Percentiles rank a stretch among this genome's conserved stretches.
phyloP scores from a whole-genome alignment of 2,329 filamentous ascomycete genomes.

The Hypocrella siamensis region DNA sequence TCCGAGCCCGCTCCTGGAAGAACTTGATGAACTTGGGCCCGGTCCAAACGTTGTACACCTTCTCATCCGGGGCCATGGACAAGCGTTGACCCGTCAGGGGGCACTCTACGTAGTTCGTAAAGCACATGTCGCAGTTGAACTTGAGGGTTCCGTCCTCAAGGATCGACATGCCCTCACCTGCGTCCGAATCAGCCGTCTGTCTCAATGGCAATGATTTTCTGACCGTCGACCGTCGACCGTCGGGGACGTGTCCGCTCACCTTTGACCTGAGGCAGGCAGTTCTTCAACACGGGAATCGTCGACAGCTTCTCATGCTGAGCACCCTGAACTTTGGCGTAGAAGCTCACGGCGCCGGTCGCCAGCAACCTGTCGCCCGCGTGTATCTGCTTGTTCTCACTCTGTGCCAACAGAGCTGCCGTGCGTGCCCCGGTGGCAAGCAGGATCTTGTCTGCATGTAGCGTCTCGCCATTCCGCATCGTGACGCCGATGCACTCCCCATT shows the following conservation, averaged over 20 bases:
- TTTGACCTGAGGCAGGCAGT: constrained; percentile 23
- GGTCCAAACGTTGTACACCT: constrained; percentile 26
- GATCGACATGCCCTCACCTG: constrained; percentile 26
- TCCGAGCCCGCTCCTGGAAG: constrained; percentile 27
- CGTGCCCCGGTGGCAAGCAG: constrained; percentile 41
- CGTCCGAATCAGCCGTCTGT: constrained; percentile 3
- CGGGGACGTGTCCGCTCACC: constrained; percentile 15
- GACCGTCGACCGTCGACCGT: no score
- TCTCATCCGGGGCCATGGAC: constrained; percentile 29
- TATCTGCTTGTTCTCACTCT: constrained; percentile 31
- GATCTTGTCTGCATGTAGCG: constrained; percentile 33
- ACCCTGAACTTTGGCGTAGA: constrained; percentile 20
- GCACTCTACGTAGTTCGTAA: constrained; percentile 34
- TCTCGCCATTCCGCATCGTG: constrained; percentile 25
- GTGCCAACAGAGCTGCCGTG: constrained; percentile 36
- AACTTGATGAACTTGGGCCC: constrained; percentile 20
- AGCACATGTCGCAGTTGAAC: constrained; percentile 44
- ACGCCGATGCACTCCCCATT: constrained; percentile 33
- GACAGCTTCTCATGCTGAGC: constrained; percentile 31
- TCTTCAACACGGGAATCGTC: constrained; percentile 37
- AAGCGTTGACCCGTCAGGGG: constrained; percentile 32
- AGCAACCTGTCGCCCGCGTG: constrained; percentile 36
- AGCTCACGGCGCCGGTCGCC: constrained; percentile 37
- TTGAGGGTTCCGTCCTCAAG: constrained; percentile 37
- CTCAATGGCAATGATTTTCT: no score